Base-by-base conservation (phyloP, 352 stramenopile species). In the Pythium brachiatum region DNA sequence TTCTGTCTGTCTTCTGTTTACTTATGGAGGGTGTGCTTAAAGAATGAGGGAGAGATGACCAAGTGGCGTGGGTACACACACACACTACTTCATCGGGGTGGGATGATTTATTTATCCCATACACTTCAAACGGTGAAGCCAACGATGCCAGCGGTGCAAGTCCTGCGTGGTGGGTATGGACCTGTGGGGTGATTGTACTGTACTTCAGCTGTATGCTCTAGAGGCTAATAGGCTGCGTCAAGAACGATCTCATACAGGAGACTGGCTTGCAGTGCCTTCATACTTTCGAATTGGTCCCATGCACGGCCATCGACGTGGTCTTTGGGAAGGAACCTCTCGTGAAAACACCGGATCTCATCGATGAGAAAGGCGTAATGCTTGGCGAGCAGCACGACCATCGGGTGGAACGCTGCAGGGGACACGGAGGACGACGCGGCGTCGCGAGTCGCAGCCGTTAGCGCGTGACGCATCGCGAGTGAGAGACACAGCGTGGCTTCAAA, bases 201-300 rank as follows among this genome's bases (percentile, higher is more conserved):
- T 38, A 38, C n/a, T n/a, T n/a, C n/a, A n/a, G n/a, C n/a, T n/a
- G n/a, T n/a, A n/a, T n/a, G n/a, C n/a, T n/a, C n/a, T n/a, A n/a
- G n/a, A n/a, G n/a, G n/a, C n/a, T n/a, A n/a, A n/a, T n/a, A n/a
- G n/a, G n/a, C n/a, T n/a, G n/a, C n/a, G n/a, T n/a, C 74, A 13
- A 71, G 39, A 15, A 60, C 53, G 26, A 71, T 71, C 53, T 90
- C 81, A 59, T 87, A 88, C 25, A 83, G 29, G 27, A 90, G 62
- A 53, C 73, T 87, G 1, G 67, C 67, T 26, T 81, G 66, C 1
- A 88, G 66, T 3, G 77, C 72, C 9, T 75, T 60, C 39, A 83
- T 27, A 15, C 55, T 53, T 38, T 64, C 62, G 2, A 69, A 57
- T 8, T 16, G 27, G 13, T 23, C 23, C 1, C 32, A 15, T 0